These are phyloP conservation scores for Xanthoconium separans DNA, from an alignment of 1,284 basidiomycete genomes.

Conservation along the genomic window DNA sequence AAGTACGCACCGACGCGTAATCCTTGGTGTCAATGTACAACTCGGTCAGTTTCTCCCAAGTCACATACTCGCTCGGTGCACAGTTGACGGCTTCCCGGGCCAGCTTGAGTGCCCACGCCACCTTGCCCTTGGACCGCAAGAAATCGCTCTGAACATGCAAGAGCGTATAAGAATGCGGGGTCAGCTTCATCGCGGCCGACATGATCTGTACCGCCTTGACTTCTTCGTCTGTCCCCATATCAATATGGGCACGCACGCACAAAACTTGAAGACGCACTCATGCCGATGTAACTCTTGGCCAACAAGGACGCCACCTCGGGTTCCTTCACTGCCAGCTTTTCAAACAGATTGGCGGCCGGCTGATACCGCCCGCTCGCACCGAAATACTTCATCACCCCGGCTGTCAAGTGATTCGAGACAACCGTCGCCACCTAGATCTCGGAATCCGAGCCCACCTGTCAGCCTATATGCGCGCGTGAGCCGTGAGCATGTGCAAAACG, in stretches of 20 bases:
- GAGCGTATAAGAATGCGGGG: conserved; percentile 90
- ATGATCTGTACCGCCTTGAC: conserved; percentile 98
- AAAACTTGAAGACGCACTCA: conserved; percentile 67
- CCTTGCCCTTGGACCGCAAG: conserved; percentile 78
- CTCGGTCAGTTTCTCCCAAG: conserved; percentile 97
- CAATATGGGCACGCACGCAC: neutral
- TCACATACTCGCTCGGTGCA: conserved; percentile 96
- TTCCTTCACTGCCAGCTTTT: conserved; percentile 83
- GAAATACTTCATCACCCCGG: conserved; percentile 96
- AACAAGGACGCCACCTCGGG: conserved; percentile 90
- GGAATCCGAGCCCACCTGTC: conserved; percentile 98
- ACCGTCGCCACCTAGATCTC: conserved; percentile 98
- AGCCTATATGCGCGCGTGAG: conserved; percentile 73
- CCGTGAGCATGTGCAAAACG: neutral
- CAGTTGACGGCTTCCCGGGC: conserved; percentile 96
- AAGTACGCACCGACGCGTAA: conserved; percentile 67
- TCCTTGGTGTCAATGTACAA: conserved; percentile 89
- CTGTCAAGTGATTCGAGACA: conserved; percentile 94
- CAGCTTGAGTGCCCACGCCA: conserved; percentile 90
- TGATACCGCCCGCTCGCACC: conserved; percentile 88
- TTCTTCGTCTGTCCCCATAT: conserved; percentile 76
- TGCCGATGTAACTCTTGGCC: conserved; percentile 91
- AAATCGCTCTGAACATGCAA: conserved; percentile 96
- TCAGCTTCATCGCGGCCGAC: conserved; percentile 78
- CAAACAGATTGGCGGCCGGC: conserved; percentile 92